A percentile compares a stretch with the other conserved stretches of the same genome.
Evolutionary conservation across 2,329 filamentous ascomycete species (phyloP).

Genomic region (Aspergillus sp.): DNA sequence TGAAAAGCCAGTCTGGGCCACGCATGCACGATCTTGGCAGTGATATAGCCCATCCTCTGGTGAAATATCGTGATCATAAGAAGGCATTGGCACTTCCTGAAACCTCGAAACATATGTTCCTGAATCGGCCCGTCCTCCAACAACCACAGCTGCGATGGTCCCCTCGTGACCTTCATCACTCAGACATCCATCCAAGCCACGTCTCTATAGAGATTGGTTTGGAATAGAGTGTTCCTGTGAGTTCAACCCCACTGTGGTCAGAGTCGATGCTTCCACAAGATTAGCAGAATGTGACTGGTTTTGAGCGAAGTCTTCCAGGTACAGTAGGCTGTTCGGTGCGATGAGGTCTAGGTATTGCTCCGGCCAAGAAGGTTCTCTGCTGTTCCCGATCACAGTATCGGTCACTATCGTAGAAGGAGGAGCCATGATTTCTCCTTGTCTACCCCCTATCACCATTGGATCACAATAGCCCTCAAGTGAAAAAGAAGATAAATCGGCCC

Average conservation of each 20-base stretch:
- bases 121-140: neutral
- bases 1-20: neutral
- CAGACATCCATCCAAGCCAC: neutral
- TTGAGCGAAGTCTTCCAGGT: neutral
- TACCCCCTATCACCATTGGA: neutral
- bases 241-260: neutral
- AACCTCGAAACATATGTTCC: constrained; percentile 7
- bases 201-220: constrained; percentile 11
- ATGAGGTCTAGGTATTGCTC: neutral
- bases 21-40: constrained; percentile 2
- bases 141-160: neutral
- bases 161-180: neutral
- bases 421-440: constrained; percentile 3
- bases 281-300: constrained; percentile 1
- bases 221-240: neutral
- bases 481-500: neutral
- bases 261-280: neutral
- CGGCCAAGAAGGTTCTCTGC: constrained; percentile 3
- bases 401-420: constrained; percentile 4
- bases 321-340: neutral
- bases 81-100: constrained; percentile 12
- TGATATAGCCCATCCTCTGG: constrained; percentile 4
- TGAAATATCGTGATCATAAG: constrained; percentile 10
- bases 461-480: constrained; percentile 4
- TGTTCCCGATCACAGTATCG: constrained; percentile 4